Evolutionary conservation across 345 rosid genomes (phyloP), one percentile per base, ranked within the genome.

Genomic region (Salix viminalis): DNA sequence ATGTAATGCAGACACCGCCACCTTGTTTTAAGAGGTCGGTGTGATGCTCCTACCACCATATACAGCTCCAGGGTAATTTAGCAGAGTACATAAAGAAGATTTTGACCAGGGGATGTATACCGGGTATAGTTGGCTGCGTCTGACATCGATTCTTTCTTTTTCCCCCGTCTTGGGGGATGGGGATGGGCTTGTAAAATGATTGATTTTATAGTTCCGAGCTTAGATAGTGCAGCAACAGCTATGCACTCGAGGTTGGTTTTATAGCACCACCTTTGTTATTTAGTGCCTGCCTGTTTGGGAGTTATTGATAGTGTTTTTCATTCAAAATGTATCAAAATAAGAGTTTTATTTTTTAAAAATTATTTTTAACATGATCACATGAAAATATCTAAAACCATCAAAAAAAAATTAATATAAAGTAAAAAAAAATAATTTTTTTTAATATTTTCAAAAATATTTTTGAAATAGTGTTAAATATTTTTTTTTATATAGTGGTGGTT

Each of bases 21-120:
- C 75, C 76, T 76, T 18, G 75, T 64, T 41, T 78, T 36, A 42
- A 39, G 76, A 80, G 80, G 65, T 39, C 65, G 83, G 74, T 73
- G 54, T 75, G 76, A 56, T 79, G 4, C 26, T 58, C 15, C 37
- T 36, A 36, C 37, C 76, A 64, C 81, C 74, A 60, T 71, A 81
- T 56, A 76, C 84, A 84, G 78, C 80, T 84, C 79, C 67, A 76
- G 41, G 84, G 89, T 87, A 89, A 84, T 85, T 77, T 87, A 84
- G 82, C 69, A 69, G 83, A 69, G 83, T 85, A 81, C 76, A 85
- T 88, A 86, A 36, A 65, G 80, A 75, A 79, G 87, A 77, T 84
- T 89, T 89, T 85, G 85, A 46, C 54, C 60, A 74, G 81, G 81
- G 81, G 80, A 71, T 87, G 84, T 81, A 78, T 81, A 81, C 84